phyloP scores from a whole-genome alignment of 257 asterid genomes.

The Osmanthus fragrans region DNA sequence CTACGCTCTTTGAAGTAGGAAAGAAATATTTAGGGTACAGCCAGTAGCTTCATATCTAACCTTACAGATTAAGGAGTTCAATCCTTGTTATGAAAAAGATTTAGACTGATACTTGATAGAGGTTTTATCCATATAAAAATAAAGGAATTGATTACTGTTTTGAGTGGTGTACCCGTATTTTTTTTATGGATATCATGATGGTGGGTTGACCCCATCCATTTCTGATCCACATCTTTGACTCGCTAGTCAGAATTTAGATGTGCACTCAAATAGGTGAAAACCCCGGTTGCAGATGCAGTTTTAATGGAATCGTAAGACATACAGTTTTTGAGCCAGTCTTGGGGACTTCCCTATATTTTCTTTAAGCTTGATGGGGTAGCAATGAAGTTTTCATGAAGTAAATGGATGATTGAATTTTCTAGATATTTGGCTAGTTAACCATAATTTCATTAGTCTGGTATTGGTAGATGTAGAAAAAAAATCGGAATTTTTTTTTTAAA shows the following conservation, averaged over 20 bases:
- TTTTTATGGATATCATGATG: neutral
- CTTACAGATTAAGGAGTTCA: neutral
- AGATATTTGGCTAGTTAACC: neutral
- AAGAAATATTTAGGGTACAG: neutral
- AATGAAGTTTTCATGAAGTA: neutral
- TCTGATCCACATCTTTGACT: neutral
- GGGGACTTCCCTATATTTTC: neutral
- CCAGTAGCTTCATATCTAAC: neutral
- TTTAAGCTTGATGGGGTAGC: neutral
- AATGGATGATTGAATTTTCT: constrained; percentile 2
- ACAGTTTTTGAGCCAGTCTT: neutral
- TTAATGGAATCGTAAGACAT: neutral
- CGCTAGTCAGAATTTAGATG: neutral
- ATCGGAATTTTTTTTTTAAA: too few species aligned
- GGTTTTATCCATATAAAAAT: neutral
- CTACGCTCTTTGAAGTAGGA: neutral
- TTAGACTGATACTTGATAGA: neutral
- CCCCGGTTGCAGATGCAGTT: neutral
- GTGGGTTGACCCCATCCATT: neutral
- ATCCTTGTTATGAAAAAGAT: neutral
- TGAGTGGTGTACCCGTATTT: neutral
- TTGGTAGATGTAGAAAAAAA: neutral
- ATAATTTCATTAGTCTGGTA: neutral
- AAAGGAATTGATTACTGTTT: neutral
- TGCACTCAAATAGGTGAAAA: neutral